These are phyloP conservation scores for Stenogyne calaminthoides DNA, from an alignment of 305 asterid genomes.

Conservation along the genomic window DNA sequence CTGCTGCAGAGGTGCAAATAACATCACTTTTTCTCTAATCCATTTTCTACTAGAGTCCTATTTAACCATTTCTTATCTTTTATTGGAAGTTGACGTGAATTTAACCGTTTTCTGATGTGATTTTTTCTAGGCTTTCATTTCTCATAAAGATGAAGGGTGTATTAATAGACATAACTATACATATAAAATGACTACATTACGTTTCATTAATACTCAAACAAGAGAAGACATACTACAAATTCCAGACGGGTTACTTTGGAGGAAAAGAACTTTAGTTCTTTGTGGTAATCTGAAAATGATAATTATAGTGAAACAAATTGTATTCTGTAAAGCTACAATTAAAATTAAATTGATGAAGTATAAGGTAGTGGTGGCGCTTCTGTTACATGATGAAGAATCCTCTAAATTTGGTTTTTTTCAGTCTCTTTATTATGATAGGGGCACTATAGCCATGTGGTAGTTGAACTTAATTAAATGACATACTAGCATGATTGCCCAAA, in stretches of 20 bases:
- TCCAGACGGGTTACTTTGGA: neutral
- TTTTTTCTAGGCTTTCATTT: slow-evolving; percentile 12
- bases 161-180: neutral
- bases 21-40: slow-evolving; percentile 21
- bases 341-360: neutral
- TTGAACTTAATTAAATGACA: slow-evolving; percentile 22
- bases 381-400: neutral
- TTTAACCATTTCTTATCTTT: slow-evolving; percentile 25
- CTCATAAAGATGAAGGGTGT: neutral
- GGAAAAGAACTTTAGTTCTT: neutral
- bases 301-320: neutral
- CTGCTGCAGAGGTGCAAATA: slow-evolving; percentile 69
- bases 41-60: neutral
- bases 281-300: neutral
- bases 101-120: slow-evolving; percentile 9
- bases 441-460: slow-evolving; percentile 3
- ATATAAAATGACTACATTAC: neutral
- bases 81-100: slow-evolving; percentile 10
- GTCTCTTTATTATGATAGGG: slow-evolving; percentile 5
- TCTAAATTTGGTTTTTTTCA: slow-evolving; percentile 14
- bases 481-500: slow-evolving; percentile 4
- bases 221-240: neutral
- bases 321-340: neutral
- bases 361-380: slow-evolving; percentile 12
- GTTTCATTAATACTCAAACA: neutral